Conservation (phyloP, 768 basidiomycete genomes). For the Tricholoma bakamatsutake region DNA sequence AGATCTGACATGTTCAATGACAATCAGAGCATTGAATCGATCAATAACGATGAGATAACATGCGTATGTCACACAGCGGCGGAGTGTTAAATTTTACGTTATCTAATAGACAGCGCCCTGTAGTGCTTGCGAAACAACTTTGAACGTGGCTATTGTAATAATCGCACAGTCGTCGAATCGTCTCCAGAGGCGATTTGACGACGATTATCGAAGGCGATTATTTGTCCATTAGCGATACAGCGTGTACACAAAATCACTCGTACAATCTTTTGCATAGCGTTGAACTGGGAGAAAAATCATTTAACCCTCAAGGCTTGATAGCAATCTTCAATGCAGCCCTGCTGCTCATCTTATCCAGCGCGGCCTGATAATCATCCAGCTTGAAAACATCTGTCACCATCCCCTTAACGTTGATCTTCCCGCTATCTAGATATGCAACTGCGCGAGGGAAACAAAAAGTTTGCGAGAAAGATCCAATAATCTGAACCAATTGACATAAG, state of each 20-base stretch:
- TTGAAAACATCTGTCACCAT: slow-evolving; percentile 63
- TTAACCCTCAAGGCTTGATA: slow-evolving; percentile 47
- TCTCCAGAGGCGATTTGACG: no score
- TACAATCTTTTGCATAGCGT: neutral
- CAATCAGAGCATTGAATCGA: no score
- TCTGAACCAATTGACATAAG: slow-evolving; percentile 35
- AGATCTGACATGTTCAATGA: no score
- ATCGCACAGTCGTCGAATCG: no score
- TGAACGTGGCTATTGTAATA: no score
- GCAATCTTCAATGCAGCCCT: slow-evolving; percentile 57
- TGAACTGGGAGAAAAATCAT: neutral
- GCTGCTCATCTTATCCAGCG: slow-evolving; percentile 68
- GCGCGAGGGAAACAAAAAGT: slow-evolving; percentile 88
- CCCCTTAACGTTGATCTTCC: slow-evolving; percentile 77
- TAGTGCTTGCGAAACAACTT: no score
- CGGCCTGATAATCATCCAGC: slow-evolving; percentile 63
- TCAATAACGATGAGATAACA: no score
- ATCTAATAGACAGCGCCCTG: no score
- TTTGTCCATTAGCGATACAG: neutral
- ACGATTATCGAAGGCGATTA: no score
- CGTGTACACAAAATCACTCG: neutral
- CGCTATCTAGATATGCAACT: slow-evolving; percentile 82
- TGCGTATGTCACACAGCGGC: no score
- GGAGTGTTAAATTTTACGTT: no score
- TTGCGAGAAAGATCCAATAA: slow-evolving; percentile 89